Evolutionary conservation across 1,284 basidiomycete genomes (phyloP).

Genomic region (Trametes sp.): DNA sequence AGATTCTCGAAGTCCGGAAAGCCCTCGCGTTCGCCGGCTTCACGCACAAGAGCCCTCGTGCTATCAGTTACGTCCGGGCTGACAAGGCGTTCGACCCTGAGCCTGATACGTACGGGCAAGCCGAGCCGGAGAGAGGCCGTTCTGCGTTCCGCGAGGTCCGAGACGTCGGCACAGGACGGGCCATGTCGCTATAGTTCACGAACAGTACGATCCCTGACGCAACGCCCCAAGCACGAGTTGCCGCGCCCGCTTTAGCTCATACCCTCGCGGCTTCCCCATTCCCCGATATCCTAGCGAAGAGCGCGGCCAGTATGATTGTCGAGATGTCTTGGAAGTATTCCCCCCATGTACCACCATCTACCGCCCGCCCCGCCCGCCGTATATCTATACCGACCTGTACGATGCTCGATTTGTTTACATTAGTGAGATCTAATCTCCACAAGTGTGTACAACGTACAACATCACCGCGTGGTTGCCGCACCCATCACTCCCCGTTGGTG

Average conservation of each 20-base stretch:
- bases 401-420: constrained; percentile 19
- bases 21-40: constrained; percentile 90
- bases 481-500: constrained; percentile 27
- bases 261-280: constrained; percentile 25
- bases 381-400: constrained; percentile 22
- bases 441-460: constrained; percentile 17
- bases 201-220: constrained; percentile 21
- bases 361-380: constrained; percentile 7
- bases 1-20: constrained; percentile 91
- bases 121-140: constrained; percentile 64
- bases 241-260: constrained; percentile 26
- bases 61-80: constrained; percentile 75
- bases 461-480: constrained; percentile 27
- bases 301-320: constrained; percentile 15
- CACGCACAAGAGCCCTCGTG: constrained; percentile 86
- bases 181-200: constrained; percentile 71
- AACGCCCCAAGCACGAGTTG: constrained; percentile 31
- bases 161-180: constrained; percentile 70
- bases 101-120: constrained; percentile 56
- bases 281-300: constrained; percentile 12
- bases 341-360: constrained; percentile 23
- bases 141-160: constrained; percentile 63
- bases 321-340: constrained; percentile 21
- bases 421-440: constrained; percentile 27
- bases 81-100: constrained; percentile 73